Percentiles rank a stretch among this genome's conserved stretches.
Conservation (phyloP, 768 basidiomycete genomes). For the Udeniomyces megalosporus region DNA sequence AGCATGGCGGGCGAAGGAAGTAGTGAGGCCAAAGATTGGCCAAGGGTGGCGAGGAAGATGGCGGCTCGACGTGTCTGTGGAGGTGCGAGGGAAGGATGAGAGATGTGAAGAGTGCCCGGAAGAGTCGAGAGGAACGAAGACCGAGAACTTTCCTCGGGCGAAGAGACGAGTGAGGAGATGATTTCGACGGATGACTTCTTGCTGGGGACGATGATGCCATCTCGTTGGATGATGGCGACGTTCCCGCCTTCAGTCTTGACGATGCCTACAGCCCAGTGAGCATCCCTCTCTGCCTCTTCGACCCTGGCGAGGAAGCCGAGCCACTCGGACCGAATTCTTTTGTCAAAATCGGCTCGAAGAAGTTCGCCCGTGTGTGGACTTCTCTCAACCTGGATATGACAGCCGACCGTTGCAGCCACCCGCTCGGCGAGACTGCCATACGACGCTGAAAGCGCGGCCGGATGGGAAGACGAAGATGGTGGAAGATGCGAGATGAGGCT, state of each 20-base stretch:
- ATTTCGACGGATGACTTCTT: slow-evolving; percentile 29
- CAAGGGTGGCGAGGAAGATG: background rate
- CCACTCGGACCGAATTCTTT: slow-evolving; percentile 78
- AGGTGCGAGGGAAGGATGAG: slow-evolving; percentile 17
- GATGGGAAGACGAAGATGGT: slow-evolving; percentile 38
- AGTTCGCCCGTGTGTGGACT: slow-evolving; percentile 53
- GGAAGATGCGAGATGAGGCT: slow-evolving; percentile 37
- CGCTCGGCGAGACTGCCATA: slow-evolving; percentile 57
- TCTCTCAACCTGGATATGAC: slow-evolving; percentile 54
- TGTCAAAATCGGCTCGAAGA: slow-evolving; percentile 49
- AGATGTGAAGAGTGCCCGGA: slow-evolving; percentile 13
- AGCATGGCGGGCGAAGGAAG: background rate
- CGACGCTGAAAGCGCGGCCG: slow-evolving; percentile 39
- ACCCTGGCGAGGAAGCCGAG: slow-evolving; percentile 86
- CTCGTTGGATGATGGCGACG: slow-evolving; percentile 55
- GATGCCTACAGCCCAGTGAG: slow-evolving; percentile 24
- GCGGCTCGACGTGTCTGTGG: slow-evolving; percentile 13
- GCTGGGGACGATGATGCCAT: slow-evolving; percentile 50
- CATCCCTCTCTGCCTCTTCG: slow-evolving; percentile 57
- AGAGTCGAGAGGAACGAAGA: slow-evolving; percentile 16
- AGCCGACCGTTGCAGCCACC: slow-evolving; percentile 71
- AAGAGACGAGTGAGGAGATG: background rate
- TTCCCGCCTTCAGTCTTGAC: slow-evolving; percentile 26
- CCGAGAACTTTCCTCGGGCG: background rate
- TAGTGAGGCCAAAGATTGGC: background rate